These are phyloP conservation scores for Herpotrichia juniperi DNA, from an alignment of 2,329 filamentous ascomycete genomes.

Conservation along the genomic window DNA sequence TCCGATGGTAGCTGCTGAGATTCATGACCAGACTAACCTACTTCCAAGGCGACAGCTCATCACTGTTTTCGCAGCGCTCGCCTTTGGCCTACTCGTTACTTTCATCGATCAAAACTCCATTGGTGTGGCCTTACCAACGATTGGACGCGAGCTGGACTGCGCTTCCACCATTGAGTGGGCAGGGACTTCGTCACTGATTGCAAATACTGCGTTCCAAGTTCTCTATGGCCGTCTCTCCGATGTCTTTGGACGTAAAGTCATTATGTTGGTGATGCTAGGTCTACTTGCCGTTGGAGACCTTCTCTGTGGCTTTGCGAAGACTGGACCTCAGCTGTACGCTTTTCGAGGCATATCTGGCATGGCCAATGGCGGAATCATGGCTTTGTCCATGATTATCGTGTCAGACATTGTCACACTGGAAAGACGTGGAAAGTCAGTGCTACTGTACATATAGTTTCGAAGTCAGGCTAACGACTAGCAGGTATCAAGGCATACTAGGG, in stretches of 20 bases:
- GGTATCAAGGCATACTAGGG: conserved; percentile 23
- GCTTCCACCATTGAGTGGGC: conserved; percentile 70
- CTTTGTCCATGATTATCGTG: conserved; percentile 5
- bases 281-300: conserved; percentile 64
- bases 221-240: conserved; percentile 50
- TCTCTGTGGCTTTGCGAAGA: conserved; percentile 63
- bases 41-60: conserved; percentile 58
- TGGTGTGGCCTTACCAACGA: conserved; percentile 46
- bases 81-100: conserved; percentile 60
- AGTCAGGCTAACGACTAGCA: not conserved
- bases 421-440: not conserved
- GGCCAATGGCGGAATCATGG: conserved; percentile 4
- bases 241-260: conserved; percentile 45
- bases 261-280: conserved; percentile 59
- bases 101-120: conserved; percentile 66
- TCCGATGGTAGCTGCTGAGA: not conserved
- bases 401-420: conserved; percentile 3
- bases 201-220: conserved; percentile 46
- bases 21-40: conserved; percentile 61
- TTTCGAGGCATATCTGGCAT: conserved; percentile 55
- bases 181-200: conserved; percentile 55
- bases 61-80: conserved; percentile 59
- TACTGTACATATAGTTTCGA: not conserved
- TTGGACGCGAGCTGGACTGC: conserved; percentile 46
- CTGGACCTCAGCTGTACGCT: conserved; percentile 64